Percentiles rank a stretch among this genome's conserved stretches.
Evolutionary conservation across 441 rosid species (phyloP).

Genomic region (Pelargonium myrrhifolium): DNA sequence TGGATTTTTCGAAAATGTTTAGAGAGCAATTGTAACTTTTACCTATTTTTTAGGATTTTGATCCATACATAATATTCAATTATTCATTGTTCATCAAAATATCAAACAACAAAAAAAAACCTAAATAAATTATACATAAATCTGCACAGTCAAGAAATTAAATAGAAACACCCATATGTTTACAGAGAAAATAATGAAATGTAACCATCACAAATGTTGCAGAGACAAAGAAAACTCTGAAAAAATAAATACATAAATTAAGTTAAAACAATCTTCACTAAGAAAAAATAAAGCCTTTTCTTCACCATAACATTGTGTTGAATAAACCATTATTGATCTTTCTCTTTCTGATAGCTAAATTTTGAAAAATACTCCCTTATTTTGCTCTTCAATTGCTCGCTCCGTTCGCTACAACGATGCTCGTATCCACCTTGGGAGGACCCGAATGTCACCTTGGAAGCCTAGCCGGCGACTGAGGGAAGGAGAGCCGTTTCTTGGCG

Average conservation of each 20-base stretch:
- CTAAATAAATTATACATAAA: no score
- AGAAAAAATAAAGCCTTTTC: background rate
- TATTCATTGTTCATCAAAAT: no score
- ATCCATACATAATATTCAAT: no score
- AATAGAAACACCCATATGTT: background rate
- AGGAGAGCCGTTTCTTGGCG: slow-evolving; percentile 52
- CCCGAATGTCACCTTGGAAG: slow-evolving; percentile 46
- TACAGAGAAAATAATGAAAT: background rate
- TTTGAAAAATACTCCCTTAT: background rate
- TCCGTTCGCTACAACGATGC: slow-evolving; percentile 29
- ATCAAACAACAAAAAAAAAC: no score
- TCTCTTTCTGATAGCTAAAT: background rate
- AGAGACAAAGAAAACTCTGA: background rate
- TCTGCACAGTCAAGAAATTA: background rate
- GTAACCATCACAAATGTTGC: background rate
- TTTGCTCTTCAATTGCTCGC: slow-evolving; percentile 33
- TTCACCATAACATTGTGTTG: background rate
- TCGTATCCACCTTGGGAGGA: slow-evolving; percentile 52
- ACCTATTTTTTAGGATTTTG: no score
- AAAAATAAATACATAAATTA: background rate
- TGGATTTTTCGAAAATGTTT: no score
- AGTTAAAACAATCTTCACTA: background rate
- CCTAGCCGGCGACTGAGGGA: slow-evolving; percentile 51
- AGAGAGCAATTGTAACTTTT: no score
- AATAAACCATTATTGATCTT: background rate